phyloP scores from a whole-genome alignment of 129 eudicot genomes.

The Helichrysum umbraculigerum region DNA sequence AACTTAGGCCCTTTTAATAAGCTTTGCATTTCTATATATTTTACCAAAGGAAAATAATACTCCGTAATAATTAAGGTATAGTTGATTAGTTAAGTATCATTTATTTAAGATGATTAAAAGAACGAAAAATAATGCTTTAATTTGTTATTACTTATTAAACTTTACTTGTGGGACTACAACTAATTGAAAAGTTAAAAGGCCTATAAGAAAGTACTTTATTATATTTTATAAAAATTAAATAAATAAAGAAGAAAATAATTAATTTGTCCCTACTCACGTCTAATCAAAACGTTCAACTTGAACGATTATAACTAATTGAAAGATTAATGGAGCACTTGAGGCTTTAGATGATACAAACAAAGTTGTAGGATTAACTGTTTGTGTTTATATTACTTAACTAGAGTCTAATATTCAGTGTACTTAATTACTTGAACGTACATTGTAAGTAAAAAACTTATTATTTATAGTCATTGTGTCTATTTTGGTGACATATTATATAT shows the following conservation, averaged over 20 bases:
- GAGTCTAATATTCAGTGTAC: too few relatives aligned
- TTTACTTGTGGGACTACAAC: background rate
- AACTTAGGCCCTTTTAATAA: too few relatives aligned
- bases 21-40: too few relatives aligned
- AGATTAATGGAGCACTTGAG: slow-evolving; percentile 1
- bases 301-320: background rate
- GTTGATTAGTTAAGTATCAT: too few relatives aligned
- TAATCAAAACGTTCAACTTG: slow-evolving; percentile 10
- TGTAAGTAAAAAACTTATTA: too few relatives aligned
- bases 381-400: too few relatives aligned
- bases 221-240: too few relatives aligned
- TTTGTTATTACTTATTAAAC: background rate
- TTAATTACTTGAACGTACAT: too few relatives aligned
- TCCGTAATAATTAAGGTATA: too few relatives aligned
- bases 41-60: too few relatives aligned
- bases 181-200: background rate
- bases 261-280: slow-evolving; percentile 32
- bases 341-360: background rate
- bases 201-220: background rate
- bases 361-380: background rate
- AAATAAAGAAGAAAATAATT: background rate
- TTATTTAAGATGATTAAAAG: background rate
- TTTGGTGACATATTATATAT: too few relatives aligned
- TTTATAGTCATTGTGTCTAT: too few relatives aligned
- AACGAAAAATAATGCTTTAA: background rate